Base-by-base conservation (phyloP, 2,329 filamentous ascomycete genomes). In the Dactylonectria macrodidyma region DNA sequence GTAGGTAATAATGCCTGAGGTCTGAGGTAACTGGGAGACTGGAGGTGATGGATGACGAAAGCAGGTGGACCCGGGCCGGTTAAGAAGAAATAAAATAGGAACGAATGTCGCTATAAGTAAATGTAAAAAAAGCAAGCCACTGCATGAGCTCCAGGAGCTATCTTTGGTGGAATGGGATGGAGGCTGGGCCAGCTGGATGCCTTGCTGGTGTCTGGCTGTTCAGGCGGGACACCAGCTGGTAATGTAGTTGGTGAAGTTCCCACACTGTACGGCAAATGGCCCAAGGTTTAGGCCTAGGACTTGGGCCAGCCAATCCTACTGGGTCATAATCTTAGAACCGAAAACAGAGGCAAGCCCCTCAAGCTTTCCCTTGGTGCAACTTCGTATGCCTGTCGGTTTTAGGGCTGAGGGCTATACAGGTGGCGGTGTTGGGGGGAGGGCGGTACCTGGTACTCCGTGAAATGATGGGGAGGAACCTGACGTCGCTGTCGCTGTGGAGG, bases 261-360 rank as follows among this genome's bases (percentile, higher is more conserved):
- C 73, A 72, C 74, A 76, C 72, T 76, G 74, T 76, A 71, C 62
- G 57, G 68, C 58, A 55, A 41, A 36, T 30, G 51, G 50, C 57
- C 50, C 44, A 57, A 55, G 34, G 55, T 54, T 60, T 58, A 10
- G 52, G 62, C 22, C 62, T 19, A 12, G n/a, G 38, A 47, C 36
- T 54, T 50, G 34, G 34, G 16, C n/a, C 36, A 38, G 59, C 24
- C 36, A 36, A 47, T 50, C 52, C 62, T 38, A 66, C 64, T 66
- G 64, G 64, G 36, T 41, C 33, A 47, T 66, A 66, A 66, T 62
- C 54, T 62, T 59, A 62, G 65, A 60, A 67, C 24, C 55, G 14
- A 54, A 62, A 59, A 47, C 51, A 51, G 56, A 22, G 51, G 22
- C 38, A 46, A 44, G 24, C 44, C 41, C 38, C 54, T 26, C 26